Conservation (phyloP, 345 rosid genomes). For the Punica granatum region DNA sequence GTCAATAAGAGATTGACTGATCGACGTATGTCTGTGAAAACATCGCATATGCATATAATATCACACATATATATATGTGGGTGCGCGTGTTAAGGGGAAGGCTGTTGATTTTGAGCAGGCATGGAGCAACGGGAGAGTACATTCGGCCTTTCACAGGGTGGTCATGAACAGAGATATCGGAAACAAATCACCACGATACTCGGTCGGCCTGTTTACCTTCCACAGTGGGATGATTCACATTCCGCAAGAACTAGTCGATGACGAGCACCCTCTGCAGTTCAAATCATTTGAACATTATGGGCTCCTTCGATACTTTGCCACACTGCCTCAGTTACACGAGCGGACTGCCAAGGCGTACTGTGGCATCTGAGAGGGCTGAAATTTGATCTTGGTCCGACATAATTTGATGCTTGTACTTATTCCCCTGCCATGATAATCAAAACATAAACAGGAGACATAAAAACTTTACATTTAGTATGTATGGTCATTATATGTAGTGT, state of each 20-base stretch:
- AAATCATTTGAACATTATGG: slow-evolving; percentile 42
- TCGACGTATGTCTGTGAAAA: no score
- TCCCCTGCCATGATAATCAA: no score
- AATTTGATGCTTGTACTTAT: no score
- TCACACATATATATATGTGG: no score
- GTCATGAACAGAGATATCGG: slow-evolving; percentile 19
- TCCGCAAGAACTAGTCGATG: slow-evolving; percentile 37
- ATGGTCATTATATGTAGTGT: no score
- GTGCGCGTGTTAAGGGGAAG: no score
- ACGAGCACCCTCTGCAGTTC: slow-evolving; percentile 37
- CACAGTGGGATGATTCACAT: slow-evolving; percentile 26
- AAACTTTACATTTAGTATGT: no score
- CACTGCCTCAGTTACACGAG: slow-evolving; percentile 30
- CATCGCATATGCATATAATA: no score
- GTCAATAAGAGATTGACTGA: no score
- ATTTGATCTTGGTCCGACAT: no score
- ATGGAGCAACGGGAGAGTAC: slow-evolving; percentile 53
- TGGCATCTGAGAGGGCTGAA: slow-evolving; percentile 22
- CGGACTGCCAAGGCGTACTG: slow-evolving; percentile 43
- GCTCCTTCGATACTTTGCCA: slow-evolving; percentile 29
- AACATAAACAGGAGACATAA: no score
- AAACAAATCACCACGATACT: slow-evolving; percentile 35
- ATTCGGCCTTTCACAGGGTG: slow-evolving; percentile 41
- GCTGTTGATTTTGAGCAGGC: slow-evolving; percentile 23
- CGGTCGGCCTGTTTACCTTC: slow-evolving; percentile 38